Conservation (phyloP, 2,329 filamentous ascomycete species). For the Aureobasidium sp. region DNA sequence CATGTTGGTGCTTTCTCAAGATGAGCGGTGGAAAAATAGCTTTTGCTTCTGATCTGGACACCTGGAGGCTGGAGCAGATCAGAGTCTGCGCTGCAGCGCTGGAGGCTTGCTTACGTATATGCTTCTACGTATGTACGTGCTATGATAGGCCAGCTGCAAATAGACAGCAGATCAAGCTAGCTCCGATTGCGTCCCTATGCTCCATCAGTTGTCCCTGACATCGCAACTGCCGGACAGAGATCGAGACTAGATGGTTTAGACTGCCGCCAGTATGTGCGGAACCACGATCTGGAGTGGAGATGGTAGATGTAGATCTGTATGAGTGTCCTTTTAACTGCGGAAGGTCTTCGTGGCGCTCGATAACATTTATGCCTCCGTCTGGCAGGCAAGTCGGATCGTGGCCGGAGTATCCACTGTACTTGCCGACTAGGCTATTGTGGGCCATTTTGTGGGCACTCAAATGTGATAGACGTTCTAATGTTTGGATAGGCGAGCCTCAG, state of each 20-base stretch:
- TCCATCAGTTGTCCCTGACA: not conserved
- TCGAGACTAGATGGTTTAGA: not conserved
- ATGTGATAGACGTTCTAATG: not conserved
- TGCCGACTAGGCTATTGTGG: not conserved
- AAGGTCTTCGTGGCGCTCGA: not conserved
- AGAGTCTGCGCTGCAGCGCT: not conserved
- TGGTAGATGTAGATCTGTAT: not conserved
- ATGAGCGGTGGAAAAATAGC: not conserved
- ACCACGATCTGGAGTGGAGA: not conserved
- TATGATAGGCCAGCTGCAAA: not conserved
- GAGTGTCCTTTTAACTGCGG: not conserved
- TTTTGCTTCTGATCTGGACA: not conserved
- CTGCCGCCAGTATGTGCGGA: not conserved
- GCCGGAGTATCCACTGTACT: not conserved
- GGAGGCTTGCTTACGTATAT: not conserved
- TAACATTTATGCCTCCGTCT: not conserved
- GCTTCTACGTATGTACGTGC: too few relatives aligned
- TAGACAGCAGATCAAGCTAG: not conserved
- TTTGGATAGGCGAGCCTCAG: slow-evolving; percentile 9
- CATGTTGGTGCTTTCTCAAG: not conserved
- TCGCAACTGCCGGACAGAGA: not conserved
- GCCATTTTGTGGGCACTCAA: not conserved
- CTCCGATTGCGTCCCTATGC: not conserved
- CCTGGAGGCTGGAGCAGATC: not conserved
- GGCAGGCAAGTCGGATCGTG: not conserved